These are phyloP conservation scores for Lagenaria siceraria DNA, from an alignment of 306 rosid species.

Conservation along the genomic window DNA sequence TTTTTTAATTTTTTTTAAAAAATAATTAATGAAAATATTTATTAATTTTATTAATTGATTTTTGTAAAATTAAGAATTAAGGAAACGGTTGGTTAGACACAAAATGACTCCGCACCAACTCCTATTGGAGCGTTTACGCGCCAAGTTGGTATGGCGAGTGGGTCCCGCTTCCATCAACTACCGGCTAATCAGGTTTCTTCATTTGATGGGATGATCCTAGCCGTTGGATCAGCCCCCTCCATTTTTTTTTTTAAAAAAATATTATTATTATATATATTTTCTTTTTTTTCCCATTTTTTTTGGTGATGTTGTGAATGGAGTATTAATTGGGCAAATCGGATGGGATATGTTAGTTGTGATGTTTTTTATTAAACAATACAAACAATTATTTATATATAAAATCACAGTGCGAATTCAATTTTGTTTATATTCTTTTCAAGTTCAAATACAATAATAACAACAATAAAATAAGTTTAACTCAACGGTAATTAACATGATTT, in stretches of 20 bases:
- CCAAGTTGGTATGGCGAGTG: not conserved
- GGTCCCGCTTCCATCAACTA: not conserved
- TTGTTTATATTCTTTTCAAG: not conserved
- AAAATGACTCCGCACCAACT: constrained; percentile 6
- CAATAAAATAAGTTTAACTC: too few species aligned
- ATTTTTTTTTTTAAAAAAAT: not conserved
- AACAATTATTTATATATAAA: not conserved
- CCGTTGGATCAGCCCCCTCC: not conserved
- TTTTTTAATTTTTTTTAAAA: too few species aligned
- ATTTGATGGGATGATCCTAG: not conserved
- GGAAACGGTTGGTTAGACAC: constrained; percentile 8
- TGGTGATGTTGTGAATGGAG: not conserved
- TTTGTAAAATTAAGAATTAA: not conserved
- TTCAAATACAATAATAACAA: too few species aligned
- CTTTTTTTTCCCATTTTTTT: too few species aligned
- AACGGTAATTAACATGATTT: too few species aligned
- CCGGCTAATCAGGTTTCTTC: not conserved
- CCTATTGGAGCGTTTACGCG: not conserved
- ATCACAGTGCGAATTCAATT: not conserved
- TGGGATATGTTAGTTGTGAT: constrained; percentile 1
- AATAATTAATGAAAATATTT: not conserved
- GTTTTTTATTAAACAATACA: not conserved
- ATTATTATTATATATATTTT: not conserved
- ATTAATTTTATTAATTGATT: not conserved
- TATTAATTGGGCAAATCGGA: not conserved